These are phyloP conservation scores for Elongisporangium anandrum DNA, from an alignment of 352 stramenopile species.

Conservation along the genomic window DNA sequence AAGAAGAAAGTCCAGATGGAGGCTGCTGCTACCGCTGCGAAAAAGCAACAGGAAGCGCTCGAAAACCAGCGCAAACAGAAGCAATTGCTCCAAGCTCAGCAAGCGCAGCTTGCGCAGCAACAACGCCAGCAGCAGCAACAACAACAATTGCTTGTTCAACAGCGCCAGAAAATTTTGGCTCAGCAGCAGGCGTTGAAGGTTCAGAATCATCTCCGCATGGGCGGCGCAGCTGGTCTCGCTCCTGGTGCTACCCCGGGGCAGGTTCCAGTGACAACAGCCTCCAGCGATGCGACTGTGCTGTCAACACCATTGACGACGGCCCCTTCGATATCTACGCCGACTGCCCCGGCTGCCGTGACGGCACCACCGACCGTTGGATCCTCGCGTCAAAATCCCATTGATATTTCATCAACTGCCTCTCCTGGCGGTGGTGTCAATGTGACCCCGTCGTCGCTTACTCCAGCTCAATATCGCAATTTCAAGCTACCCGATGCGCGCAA, in stretches of 20 bases:
- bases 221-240: conserved; percentile 4
- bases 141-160: conserved; percentile 33
- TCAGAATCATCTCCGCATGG: conserved; percentile 37
- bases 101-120: conserved; percentile 35
- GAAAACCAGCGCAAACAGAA: conserved; percentile 66
- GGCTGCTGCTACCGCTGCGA: conserved; percentile 36
- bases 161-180: conserved; percentile 16
- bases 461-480: conserved; percentile 72
- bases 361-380: conserved; percentile 21
- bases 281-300: conserved; percentile 13
- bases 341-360: conserved; percentile 10
- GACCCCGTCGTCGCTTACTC: conserved; percentile 38
- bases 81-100: conserved; percentile 35
- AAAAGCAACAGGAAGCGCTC: conserved; percentile 62
- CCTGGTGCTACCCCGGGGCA: conserved; percentile 9
- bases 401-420: conserved; percentile 30
- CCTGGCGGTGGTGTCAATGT: conserved; percentile 15
- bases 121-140: conserved; percentile 12
- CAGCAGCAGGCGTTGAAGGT: conserved; percentile 45
- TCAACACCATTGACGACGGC: conserved; percentile 3
- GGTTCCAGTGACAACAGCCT: conserved; percentile 3
- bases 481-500: conserved; percentile 64
- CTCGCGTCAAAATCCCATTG: conserved; percentile 44
- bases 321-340: not conserved
- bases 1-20: conserved; percentile 72